Evolutionary conservation across 306 rosid species (phyloP).

Genomic region (Hippophae gyantsensis): DNA sequence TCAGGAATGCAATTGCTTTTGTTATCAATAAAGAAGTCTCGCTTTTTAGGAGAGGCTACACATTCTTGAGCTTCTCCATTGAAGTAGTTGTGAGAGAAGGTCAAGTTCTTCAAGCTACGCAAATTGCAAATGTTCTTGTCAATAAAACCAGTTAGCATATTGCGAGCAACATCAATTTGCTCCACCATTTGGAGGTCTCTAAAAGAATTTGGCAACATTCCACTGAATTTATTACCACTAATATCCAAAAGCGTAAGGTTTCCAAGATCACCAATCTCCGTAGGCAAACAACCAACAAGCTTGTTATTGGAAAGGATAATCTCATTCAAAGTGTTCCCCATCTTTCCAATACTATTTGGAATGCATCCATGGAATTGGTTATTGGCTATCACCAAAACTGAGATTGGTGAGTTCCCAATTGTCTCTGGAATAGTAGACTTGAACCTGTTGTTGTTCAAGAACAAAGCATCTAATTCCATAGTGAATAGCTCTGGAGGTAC

Average conservation of each 20-base stretch:
- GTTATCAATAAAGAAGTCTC: constrained; percentile 26
- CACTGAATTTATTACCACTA: constrained; percentile 37
- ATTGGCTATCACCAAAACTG: constrained; percentile 46
- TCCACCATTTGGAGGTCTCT: constrained; percentile 25
- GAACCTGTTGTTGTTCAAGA: constrained; percentile 56
- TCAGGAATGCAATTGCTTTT: constrained; percentile 41
- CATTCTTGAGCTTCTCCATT: constrained; percentile 52
- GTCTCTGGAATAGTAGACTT: constrained; percentile 44
- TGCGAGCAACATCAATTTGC: constrained; percentile 27
- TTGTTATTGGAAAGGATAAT: constrained; percentile 33
- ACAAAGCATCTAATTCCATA: constrained; percentile 39
- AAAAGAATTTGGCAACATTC: constrained; percentile 39
- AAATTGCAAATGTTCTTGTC: constrained; percentile 35
- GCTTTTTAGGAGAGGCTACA: constrained; percentile 21
- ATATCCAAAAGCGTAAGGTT: constrained; percentile 31
- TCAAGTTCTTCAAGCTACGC: constrained; percentile 42
- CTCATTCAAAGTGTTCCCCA: constrained; percentile 50
- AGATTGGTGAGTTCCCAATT: constrained; percentile 37
- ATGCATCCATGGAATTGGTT: constrained; percentile 49
- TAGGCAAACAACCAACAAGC: constrained; percentile 51
- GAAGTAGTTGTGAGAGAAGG: constrained; percentile 50
- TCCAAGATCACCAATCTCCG: constrained; percentile 34
- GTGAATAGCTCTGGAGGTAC: constrained; percentile 19
- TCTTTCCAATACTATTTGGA: constrained; percentile 47
- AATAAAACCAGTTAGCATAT: constrained; percentile 55